Evolutionary conservation across 116 monocot genomes (phyloP), one percentile per base, ranked within the genome.

Genomic region (Phalaenopsis hybrid): DNA sequence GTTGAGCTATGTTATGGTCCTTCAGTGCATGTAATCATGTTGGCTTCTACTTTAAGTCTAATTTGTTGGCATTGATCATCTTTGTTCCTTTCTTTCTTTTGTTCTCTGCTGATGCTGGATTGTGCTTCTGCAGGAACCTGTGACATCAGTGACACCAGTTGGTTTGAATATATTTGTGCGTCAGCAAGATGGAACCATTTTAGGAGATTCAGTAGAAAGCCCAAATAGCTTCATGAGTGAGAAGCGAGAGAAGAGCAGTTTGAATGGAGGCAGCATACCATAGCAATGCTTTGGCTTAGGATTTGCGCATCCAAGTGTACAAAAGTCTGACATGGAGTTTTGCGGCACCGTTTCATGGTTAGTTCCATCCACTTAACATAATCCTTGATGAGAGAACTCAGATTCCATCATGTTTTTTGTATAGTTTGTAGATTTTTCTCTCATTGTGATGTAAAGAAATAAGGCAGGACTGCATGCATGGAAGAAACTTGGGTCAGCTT

Each of bases 41-140:
- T 16, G 4, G 16, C 15, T 55, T 15, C 55, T 48, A 48, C 48
- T 8, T 31, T 48, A 5, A 48, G 48, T 48, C 5, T 48, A 48
- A 48, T 48, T 48, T 8, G 41, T 41, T 63, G 20, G 23, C 6
- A 63, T 18, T 63, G 17, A 21, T 63, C 41, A 41, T 63, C 20
- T 43, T 34, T 74, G 52, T 57, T 23, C 11, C 5, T 37, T 79
- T 57, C 5, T 37, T 79, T 57, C 1, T 10, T 1, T 6, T 1
- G 70, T 13, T 15, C 33, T 58, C 16, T 12, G 10, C 21, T 43
- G 43, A 79, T 28, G 0, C 6, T 28, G n/a, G 28, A 57, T 51
- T 44, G 15, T 0, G 8, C n/a, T 49, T 18, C 83, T 57, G 6
- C 88, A 94, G 94, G 94, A 89, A 73, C 84, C 83, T 16, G 87